These are phyloP conservation scores for Verticillium albo-atrum DNA, from an alignment of 2,329 filamentous ascomycete species.

Conservation along the genomic window DNA sequence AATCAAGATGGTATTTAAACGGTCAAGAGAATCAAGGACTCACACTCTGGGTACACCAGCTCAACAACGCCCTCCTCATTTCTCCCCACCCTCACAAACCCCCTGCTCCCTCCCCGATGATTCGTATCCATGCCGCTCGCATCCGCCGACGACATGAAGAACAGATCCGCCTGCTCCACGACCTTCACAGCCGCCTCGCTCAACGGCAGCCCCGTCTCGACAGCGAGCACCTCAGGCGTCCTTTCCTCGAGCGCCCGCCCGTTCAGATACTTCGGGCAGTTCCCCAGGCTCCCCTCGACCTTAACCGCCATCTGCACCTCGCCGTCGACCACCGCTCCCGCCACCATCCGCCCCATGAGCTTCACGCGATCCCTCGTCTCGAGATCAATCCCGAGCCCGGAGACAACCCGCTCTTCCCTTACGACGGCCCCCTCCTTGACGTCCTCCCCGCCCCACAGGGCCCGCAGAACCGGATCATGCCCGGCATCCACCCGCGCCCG, in stretches of 20 bases:
- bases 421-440: conserved; percentile 29
- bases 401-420: conserved; percentile 34
- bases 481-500: conserved; percentile 53
- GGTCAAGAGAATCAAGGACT: too few species aligned
- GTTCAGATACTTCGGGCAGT: conserved; percentile 86
- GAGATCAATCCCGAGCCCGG: conserved; percentile 59
- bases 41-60: conserved; percentile 72
- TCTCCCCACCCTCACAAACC: conserved; percentile 66
- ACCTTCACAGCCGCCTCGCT: conserved; percentile 51
- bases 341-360: conserved; percentile 64
- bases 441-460: conserved; percentile 49
- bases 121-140: conserved; percentile 77
- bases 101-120: conserved; percentile 68
- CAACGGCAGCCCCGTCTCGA: conserved; percentile 36
- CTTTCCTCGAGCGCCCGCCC: conserved; percentile 59
- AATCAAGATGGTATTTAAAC: neutral
- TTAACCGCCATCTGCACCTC: conserved; percentile 56
- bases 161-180: conserved; percentile 62
- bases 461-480: conserved; percentile 66
- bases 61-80: conserved; percentile 43
- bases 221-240: conserved; percentile 42
- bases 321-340: conserved; percentile 47
- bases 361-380: conserved; percentile 69
- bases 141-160: conserved; percentile 71
- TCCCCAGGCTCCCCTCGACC: conserved; percentile 70